phyloP scores from a whole-genome alignment of 768 basidiomycete species.

The Termitomyces eurrhizus region DNA sequence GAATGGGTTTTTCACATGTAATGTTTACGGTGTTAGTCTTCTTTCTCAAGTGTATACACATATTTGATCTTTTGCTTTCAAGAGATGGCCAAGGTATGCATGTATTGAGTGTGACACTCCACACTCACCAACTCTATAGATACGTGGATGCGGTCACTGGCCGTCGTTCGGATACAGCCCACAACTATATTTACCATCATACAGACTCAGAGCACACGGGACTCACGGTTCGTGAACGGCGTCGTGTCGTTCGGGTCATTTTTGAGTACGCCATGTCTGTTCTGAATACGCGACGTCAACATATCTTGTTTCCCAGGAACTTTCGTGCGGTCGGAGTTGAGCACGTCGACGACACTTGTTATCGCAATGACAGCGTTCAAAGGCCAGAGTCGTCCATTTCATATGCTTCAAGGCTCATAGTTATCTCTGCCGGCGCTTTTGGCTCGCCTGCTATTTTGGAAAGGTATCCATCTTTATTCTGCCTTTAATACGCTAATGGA shows the following conservation, averaged over 20 bases:
- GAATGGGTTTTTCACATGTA: constrained; percentile 40
- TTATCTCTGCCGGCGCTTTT: constrained; percentile 50
- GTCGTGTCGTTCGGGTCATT: constrained; percentile 43
- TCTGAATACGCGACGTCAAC: background rate
- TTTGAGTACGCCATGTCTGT: constrained; percentile 36
- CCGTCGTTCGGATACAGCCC: constrained; percentile 52
- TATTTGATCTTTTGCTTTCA: background rate
- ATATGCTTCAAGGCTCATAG: constrained; percentile 40
- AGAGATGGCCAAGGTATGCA: constrained; percentile 55
- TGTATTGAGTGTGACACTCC: too few relatives aligned
- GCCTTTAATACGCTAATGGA: background rate
- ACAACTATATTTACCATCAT: constrained; percentile 49
- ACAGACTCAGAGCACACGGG: constrained; percentile 31
- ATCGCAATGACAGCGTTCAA: constrained; percentile 18
- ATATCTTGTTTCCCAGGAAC: constrained; percentile 21
- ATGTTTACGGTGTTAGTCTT: constrained; percentile 47
- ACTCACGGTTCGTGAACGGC: constrained; percentile 34
- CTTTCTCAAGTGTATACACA: background rate
- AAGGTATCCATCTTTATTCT: constrained; percentile 22
- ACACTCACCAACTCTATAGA: constrained; percentile 27
- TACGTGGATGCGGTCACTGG: constrained; percentile 52
- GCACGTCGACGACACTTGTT: constrained; percentile 36
- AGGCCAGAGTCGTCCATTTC: constrained; percentile 20
- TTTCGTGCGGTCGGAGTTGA: constrained; percentile 48
- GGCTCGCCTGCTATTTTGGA: constrained; percentile 56